Conservation (phyloP, 768 basidiomycete genomes). For the Podaxis sp. region DNA sequence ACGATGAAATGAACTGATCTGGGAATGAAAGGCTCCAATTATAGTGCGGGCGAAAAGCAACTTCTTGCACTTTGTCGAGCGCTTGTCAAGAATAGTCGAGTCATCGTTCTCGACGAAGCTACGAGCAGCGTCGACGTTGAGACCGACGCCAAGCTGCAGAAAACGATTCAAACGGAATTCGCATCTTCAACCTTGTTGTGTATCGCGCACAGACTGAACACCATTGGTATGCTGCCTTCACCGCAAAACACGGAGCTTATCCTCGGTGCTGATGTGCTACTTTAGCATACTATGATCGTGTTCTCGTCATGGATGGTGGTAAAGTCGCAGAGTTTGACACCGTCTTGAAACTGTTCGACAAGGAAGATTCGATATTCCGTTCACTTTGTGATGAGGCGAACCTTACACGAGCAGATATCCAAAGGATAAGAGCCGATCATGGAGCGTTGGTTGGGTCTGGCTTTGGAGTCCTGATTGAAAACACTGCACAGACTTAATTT, state of each 20-base stretch:
- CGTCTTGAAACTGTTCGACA: conserved; percentile 64
- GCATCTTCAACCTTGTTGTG: conserved; percentile 47
- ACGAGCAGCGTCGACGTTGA: conserved; percentile 64
- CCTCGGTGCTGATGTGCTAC: background rate
- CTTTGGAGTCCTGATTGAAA: background rate
- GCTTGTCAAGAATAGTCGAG: conserved; percentile 56
- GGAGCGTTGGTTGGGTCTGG: background rate
- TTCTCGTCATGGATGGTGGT: conserved; percentile 74
- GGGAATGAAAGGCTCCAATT: conserved; percentile 44
- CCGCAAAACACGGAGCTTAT: background rate
- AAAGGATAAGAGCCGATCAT: conserved; percentile 45
- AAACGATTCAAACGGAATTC: conserved; percentile 65
- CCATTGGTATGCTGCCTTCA: conserved; percentile 37
- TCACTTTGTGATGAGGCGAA: conserved; percentile 68
- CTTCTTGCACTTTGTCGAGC: conserved; percentile 59
- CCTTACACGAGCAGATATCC: conserved; percentile 54
- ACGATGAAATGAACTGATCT: background rate
- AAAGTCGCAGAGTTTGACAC: conserved; percentile 73
- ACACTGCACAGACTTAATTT: background rate
- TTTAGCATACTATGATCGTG: conserved; percentile 61
- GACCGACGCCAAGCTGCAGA: conserved; percentile 61
- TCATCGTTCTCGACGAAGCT: conserved; percentile 66
- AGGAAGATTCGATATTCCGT: conserved; percentile 64
- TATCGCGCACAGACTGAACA: conserved; percentile 53
- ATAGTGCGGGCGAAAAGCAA: conserved; percentile 57